Evolutionary conservation across 2,329 filamentous ascomycete genomes (phyloP), one percentile per base, ranked within the genome.

Genomic region (Trichoderma sp.): DNA sequence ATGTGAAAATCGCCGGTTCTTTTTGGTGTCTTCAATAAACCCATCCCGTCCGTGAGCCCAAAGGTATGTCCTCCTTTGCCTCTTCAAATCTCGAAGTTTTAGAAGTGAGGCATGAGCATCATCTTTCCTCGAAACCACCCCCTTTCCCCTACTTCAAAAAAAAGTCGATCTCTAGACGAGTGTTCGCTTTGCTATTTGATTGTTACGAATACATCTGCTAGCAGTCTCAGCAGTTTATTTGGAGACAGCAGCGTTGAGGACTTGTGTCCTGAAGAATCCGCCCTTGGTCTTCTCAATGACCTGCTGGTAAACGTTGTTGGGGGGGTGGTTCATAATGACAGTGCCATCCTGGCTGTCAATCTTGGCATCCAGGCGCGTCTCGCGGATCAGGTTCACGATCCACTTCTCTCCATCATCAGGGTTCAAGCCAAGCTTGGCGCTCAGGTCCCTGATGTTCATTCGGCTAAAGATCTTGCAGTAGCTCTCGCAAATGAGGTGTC

Each of bases 391-490:
- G 87, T 99, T 99, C 78, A 99, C 96, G 80, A 99, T 99, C 96
- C 96, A 99, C 88, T 99, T 99, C 90, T 99, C 96, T 79, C 96
- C 96, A 80, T 98, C 96, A 80, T 97, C 94, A 78, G 95, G 91
- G 81, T 92, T 94, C 75, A 99, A 88, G 76, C 95, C 96, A 73
- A 99, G 90, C 81, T 96, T 93, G 75, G 91, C 92, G 75, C 94
- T 97, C 73, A 99, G 89, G 78, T 98, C 96, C 89, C 95, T 94
- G 82, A 99, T 98, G 82, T 98, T 95, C 81, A 99, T 99, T 78
- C 95, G 90, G 81, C 97, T 94, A 84, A 98, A 97, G 82, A 99
- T 99, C 90, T 98, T 98, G 93, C 96, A 99, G 89, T 99, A 99
- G 82, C 91, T 94, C 87, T 99, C 96, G 70, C 95, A 98, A 82